Evolutionary conservation across 345 rosid species (phyloP).

Genomic region (Arabis hirsuta): DNA sequence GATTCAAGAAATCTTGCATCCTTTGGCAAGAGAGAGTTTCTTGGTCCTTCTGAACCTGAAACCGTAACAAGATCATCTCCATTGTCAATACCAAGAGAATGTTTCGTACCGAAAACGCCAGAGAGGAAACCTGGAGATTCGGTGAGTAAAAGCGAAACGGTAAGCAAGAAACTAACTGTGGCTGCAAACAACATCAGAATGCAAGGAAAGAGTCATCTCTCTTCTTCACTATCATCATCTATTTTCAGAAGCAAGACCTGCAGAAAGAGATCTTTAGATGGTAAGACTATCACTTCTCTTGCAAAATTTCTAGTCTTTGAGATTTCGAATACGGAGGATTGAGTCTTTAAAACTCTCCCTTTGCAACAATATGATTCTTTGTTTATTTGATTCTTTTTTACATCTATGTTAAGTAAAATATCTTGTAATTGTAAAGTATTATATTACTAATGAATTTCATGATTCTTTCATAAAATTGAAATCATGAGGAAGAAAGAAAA

Average conservation of each 20-base stretch:
- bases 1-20: neutral
- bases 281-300: conserved; percentile 19
- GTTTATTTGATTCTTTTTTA: neutral
- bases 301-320: conserved; percentile 41
- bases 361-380: conserved; percentile 9
- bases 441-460: neutral
- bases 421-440: conserved; percentile 23
- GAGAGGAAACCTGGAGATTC: conserved; percentile 24
- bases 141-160: neutral
- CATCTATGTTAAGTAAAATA: conserved; percentile 4
- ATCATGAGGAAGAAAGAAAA: conserved; percentile 12
- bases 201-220: conserved; percentile 37
- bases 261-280: conserved; percentile 19
- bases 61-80: conserved; percentile 24
- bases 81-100: conserved; percentile 16
- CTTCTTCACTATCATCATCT: conserved; percentile 31
- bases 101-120: conserved; percentile 9
- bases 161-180: conserved; percentile 34
- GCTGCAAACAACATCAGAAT: conserved; percentile 45
- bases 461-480: neutral
- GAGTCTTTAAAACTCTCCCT: conserved; percentile 7
- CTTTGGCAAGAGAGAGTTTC: conserved; percentile 28
- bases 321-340: conserved; percentile 35
- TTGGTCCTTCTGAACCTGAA: conserved; percentile 26
- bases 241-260: conserved; percentile 26